Base-by-base conservation (phyloP, 805 yeast genomes). In the Lachancea sp. region DNA sequence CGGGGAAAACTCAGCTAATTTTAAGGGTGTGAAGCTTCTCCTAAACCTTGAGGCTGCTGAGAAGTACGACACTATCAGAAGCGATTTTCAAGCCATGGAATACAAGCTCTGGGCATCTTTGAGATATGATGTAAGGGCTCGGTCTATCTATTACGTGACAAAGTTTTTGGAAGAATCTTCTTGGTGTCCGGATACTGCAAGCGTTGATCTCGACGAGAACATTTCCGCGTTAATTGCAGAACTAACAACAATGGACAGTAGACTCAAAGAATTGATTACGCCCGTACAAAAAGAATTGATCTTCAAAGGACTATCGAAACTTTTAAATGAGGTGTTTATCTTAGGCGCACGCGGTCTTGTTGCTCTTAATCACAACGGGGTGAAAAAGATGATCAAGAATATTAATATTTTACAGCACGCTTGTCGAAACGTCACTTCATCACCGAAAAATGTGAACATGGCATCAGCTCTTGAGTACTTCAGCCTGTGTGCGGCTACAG, bases 111-210 rank as follows among this genome's bases (percentile, higher is more conserved):
- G 59, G 13, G 29, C 60, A 3, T 39, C 55, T 8, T 24, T 60
- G 13, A 48, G 65, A 38, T 59, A 58, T 40, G 64, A 61, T 36
- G 28, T 52, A 4, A 52, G 62, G 22, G 56, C 58, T 2, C 50
- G 60, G 26, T 51, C 53, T 15, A 52, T 61, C 13, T 54, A 48
- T 30, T 50, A 51, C 21, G 56, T 60, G 36, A 56, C 61, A 11
- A 44, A 41, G 20, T 36, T 59, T 32, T 54, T 61, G 32, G 51
- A 48, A 32, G 42, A 45, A 12, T 54, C 52, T 7, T 40, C 43
- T 4, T 61, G 65, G 65, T 48, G 53, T 40, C 47, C 55, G 11
- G 60, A 55, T 15, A 55, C 53, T 5, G 60, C 56, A 17, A 56
- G 62, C 39, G 48, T 50, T 21, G 64, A 60, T 42, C 38, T 60